Evolutionary conservation across 129 eudicot species (phyloP).

Genomic region (Chrysanthemum lavandulifolium): DNA sequence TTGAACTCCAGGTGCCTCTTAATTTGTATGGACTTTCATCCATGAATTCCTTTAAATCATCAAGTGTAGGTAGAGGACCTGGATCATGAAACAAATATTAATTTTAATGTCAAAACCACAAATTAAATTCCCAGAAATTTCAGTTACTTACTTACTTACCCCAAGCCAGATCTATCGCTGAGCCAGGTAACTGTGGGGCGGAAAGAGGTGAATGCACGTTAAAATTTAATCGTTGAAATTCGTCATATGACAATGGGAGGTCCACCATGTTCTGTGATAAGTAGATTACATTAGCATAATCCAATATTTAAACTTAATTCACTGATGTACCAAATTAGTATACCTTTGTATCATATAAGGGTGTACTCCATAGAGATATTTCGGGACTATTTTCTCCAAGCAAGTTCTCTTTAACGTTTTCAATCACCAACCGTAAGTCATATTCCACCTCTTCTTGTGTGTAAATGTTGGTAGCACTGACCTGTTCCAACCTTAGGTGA

Average conservation of each 20-base stretch:
- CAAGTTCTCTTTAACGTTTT: constrained; percentile 46
- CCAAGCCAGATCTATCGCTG: constrained; percentile 44
- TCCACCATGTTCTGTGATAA: constrained; percentile 48
- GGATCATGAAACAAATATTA: constrained; percentile 30
- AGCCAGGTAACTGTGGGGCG: constrained; percentile 47
- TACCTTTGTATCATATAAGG: constrained; percentile 73
- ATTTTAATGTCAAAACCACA: constrained; percentile 24
- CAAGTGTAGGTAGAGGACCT: constrained; percentile 71
- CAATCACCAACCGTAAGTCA: constrained; percentile 51
- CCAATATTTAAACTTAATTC: constrained; percentile 12
- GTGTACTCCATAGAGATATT: constrained; percentile 53
- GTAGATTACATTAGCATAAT: constrained; percentile 22
- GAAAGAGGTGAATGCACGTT: constrained; percentile 45
- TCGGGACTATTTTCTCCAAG: constrained; percentile 38
- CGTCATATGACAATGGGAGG: constrained; percentile 55
- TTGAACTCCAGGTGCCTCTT: constrained; percentile 47
- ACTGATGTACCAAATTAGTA: not conserved
- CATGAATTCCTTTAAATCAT: constrained; percentile 52
- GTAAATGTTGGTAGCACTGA: constrained; percentile 59
- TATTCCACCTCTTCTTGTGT: constrained; percentile 88
- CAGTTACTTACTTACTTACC: constrained; percentile 66
- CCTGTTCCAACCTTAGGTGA: constrained; percentile 64
- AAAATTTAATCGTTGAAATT: constrained; percentile 51
- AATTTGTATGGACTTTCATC: constrained; percentile 30
- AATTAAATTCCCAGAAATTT: constrained; percentile 4